Evolutionary conservation across 129 eudicot genomes (phyloP), one percentile per base, ranked within the genome.

Genomic region (Heracleum sosnowskyi): DNA sequence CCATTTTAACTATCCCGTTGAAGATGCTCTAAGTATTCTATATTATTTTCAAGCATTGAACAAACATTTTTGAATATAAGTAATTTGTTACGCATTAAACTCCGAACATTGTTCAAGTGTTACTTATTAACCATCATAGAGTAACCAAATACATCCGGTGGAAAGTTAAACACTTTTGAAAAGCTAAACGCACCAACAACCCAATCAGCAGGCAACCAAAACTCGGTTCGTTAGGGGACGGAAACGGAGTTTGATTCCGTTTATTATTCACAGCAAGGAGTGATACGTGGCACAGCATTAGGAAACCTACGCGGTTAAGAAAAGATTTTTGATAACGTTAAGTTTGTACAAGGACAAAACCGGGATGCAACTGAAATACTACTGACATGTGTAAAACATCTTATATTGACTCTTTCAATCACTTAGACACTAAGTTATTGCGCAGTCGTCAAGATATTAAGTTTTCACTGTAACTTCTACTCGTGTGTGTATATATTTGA

Each of bases 281-380:
- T 1, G 71, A 2, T 18, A 29, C 9, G 39, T 12, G 71, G 29
- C 39, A 66, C 39, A 0, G 16, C n/a, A n/a, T n/a, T n/a, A 31
- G 7, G 39, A 29, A 66, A 66, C 72, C 72, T 66, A 29, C 29
- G 10, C 1, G 71, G 71, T 64, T 64, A 64, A 64, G 71, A 29
- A 29, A 64, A 64, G 71, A 64, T 64, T 31, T 66, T 66, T 66
- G 11, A 31, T 31, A 66, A 66, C 72, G 72, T 66, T 66, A 66
- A 66, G 40, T 66, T 66, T 31, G 4, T 66, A 4, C 0, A 28
- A 37, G 39, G 22, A 1, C 22, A 46, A 15, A 0, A 45, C 18
- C 71, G 18, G 37, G 70, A 64, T 12, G 37, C 39, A 64, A n/a
- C 33, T 57, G 68, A 60, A 60, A 60, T 60, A n/a, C 68, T 60